A percentile compares a stretch with the other conserved stretches of the same genome.
Evolutionary conservation across 2,329 filamentous ascomycete species (phyloP).

Genomic region (Epichloe bromicola): DNA sequence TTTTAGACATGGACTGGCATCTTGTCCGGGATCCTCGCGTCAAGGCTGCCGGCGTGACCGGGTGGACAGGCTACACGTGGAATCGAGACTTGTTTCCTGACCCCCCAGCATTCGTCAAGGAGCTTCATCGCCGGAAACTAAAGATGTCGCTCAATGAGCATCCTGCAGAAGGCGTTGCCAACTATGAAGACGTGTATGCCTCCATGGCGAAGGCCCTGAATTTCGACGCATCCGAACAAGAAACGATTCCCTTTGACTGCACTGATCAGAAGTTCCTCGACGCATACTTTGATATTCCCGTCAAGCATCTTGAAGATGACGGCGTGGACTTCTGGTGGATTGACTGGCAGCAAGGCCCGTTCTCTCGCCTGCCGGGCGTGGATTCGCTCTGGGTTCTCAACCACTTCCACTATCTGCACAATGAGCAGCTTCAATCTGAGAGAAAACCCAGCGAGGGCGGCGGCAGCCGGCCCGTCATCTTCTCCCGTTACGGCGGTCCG

Average conservation of each 20-base stretch:
- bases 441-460: slow-evolving; percentile 12
- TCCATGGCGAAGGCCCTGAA: slow-evolving; percentile 38
- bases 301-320: slow-evolving; percentile 39
- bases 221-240: slow-evolving; percentile 34
- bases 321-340: slow-evolving; percentile 55
- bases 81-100: slow-evolving; percentile 35
- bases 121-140: slow-evolving; percentile 37
- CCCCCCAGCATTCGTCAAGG: slow-evolving; percentile 36
- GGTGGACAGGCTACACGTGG: slow-evolving; percentile 12
- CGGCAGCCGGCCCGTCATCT: slow-evolving; percentile 31
- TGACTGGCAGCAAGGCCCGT: slow-evolving; percentile 52
- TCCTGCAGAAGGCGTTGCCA: slow-evolving; percentile 44
- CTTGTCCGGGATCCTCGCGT: slow-evolving; percentile 33
- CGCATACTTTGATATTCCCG: slow-evolving; percentile 45
- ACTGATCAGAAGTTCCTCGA: slow-evolving; percentile 40
- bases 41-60: slow-evolving; percentile 39
- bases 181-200: slow-evolving; percentile 42
- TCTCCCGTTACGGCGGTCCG: slow-evolving; percentile 49
- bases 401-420: slow-evolving; percentile 50
- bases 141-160: slow-evolving; percentile 49
- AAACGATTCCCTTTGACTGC: slow-evolving; percentile 43
- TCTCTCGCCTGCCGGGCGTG: slow-evolving; percentile 40
- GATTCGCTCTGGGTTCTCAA: slow-evolving; percentile 54
- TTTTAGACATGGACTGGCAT: slow-evolving; percentile 58
- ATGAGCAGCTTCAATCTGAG: slow-evolving; percentile 20